Evolutionary conservation across 306 rosid species (phyloP).

Genomic region (Pueraria montana): DNA sequence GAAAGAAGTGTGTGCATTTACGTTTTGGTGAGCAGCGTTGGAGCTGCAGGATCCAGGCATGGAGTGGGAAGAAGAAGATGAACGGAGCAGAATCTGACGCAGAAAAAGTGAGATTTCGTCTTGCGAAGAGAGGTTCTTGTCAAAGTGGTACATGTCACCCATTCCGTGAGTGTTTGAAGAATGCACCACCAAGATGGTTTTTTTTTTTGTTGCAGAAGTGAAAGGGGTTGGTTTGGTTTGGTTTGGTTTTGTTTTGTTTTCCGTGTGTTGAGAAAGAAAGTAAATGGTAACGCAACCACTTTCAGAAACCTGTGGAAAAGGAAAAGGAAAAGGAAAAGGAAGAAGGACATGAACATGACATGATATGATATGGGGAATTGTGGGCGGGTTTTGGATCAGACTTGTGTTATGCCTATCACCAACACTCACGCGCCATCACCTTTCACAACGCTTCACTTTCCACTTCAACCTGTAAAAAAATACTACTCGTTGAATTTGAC

Average conservation of each 20-base stretch:
- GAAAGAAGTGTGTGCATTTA: conserved; percentile 42
- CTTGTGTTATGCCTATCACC: background rate
- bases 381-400: conserved; percentile 52
- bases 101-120: conserved; percentile 94
- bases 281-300: conserved; percentile 39
- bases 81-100: conserved; percentile 82
- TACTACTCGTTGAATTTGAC: background rate
- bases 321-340: background rate
- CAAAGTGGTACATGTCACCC: conserved; percentile 49
- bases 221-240: conserved; percentile 11
- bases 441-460: background rate
- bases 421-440: conserved; percentile 47
- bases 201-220: conserved; percentile 10
- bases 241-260: background rate
- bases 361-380: conserved; percentile 46
- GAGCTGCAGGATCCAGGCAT: conserved; percentile 47
- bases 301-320: conserved; percentile 38
- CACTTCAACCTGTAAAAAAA: background rate
- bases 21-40: conserved; percentile 11
- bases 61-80: conserved; percentile 46
- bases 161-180: background rate
- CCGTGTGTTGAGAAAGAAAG: conserved; percentile 34
- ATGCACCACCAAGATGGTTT: too few species aligned
- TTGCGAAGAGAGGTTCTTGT: conserved; percentile 59
- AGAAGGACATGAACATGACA: conserved; percentile 33